These are phyloP conservation scores for Saturnispora saitoi DNA, from an alignment of 805 yeast genomes.

Conservation along the genomic window DNA sequence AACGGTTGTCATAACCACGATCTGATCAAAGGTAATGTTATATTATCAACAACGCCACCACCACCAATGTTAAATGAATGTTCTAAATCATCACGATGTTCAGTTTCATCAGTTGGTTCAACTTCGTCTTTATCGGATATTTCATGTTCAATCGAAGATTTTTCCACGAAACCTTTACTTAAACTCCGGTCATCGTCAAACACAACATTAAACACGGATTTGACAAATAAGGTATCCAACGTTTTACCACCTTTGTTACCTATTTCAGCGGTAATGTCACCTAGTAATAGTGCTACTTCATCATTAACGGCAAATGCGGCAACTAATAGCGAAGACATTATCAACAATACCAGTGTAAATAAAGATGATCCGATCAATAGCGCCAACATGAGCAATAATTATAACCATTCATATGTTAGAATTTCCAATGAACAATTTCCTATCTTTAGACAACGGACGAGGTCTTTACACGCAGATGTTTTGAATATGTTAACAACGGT, in stretches of 20 bases:
- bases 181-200: not conserved
- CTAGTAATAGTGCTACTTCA: not conserved
- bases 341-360: too few relatives aligned
- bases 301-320: too few relatives aligned
- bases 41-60: not conserved
- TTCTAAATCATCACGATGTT: not conserved
- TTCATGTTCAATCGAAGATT: not conserved
- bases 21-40: constrained; percentile 10
- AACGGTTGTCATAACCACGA: constrained; percentile 55
- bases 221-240: not conserved
- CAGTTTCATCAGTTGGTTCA: not conserved
- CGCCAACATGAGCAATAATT: not conserved
- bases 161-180: not conserved
- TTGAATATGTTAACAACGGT: not conserved
- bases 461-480: constrained; percentile 2
- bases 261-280: not conserved
- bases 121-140: too few relatives aligned
- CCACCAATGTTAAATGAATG: not conserved
- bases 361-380: not conserved
- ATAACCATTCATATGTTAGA: not conserved
- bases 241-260: not conserved
- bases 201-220: too few relatives aligned
- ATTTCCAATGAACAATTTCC: not conserved
- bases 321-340: too few relatives aligned
- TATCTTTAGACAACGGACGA: not conserved